Evolutionary conservation across 1,284 basidiomycete species (phyloP).

Genomic region (Rhodotorula sp.): DNA sequence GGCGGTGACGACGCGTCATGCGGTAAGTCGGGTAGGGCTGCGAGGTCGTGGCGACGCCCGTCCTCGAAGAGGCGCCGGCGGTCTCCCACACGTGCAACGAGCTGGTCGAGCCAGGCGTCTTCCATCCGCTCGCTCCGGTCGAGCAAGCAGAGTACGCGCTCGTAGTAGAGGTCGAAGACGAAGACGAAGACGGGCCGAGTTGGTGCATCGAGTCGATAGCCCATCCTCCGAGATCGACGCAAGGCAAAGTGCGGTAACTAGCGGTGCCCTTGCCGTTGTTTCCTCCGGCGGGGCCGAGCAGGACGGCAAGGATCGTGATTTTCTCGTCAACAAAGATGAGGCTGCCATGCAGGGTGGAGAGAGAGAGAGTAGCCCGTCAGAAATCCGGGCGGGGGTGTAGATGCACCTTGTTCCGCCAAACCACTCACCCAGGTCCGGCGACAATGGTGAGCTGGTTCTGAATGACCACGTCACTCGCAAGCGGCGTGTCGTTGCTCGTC

Average conservation of each 20-base stretch:
- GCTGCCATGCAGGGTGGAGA: not conserved
- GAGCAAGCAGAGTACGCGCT: not conserved
- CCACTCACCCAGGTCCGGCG: constrained; percentile 59
- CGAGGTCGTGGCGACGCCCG: too few relatives aligned
- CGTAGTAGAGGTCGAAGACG: not conserved
- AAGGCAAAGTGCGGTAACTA: not conserved
- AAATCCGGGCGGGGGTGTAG: not conserved
- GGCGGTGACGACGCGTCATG: too few relatives aligned
- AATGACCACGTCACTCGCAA: constrained; percentile 60
- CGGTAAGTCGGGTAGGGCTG: too few relatives aligned
- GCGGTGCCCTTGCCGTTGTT: not conserved
- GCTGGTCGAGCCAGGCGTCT: too few relatives aligned
- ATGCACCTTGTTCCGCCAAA: not conserved
- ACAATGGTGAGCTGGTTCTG: constrained; percentile 61
- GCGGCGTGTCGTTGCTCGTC: constrained; percentile 62
- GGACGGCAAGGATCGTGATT: constrained; percentile 27
- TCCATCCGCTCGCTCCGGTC: too few relatives aligned
- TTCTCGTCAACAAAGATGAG: constrained; percentile 41
- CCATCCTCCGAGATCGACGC: not conserved
- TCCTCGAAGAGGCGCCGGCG: too few relatives aligned
- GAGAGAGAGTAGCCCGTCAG: not conserved
- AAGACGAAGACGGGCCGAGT: not conserved
- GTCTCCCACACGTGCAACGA: too few relatives aligned
- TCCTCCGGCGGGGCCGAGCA: not conserved
- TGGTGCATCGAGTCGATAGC: not conserved